Evolutionary conservation across 2,329 filamentous ascomycete genomes (phyloP).

Genomic region (Xylaria sp.): DNA sequence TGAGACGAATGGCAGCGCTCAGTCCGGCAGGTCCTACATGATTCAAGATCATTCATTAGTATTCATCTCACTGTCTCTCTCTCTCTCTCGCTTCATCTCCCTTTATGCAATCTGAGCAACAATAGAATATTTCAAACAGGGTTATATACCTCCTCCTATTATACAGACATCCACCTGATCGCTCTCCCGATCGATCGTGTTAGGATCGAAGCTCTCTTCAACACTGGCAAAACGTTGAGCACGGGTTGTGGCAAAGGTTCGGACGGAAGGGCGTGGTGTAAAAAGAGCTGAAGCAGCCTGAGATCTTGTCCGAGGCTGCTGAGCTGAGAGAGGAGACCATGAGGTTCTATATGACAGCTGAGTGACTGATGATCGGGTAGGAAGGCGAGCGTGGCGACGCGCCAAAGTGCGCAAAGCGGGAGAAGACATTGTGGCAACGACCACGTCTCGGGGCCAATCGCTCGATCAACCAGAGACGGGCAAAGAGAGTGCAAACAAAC

Average conservation of each 20-base stretch:
- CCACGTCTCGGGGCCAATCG: background rate
- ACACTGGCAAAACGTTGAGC: conserved; percentile 29
- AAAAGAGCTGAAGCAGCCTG: conserved; percentile 12
- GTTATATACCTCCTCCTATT: conserved; percentile 67
- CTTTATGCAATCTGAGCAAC: background rate
- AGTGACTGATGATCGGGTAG: conserved; percentile 20
- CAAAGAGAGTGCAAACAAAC: background rate
- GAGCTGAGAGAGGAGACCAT: conserved; percentile 20
- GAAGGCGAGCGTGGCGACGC: conserved; percentile 25
- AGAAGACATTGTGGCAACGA: conserved; percentile 25
- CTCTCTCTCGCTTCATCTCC: background rate
- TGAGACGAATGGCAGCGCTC: conserved; percentile 86
- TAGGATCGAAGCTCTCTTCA: conserved; percentile 60
- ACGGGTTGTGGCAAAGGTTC: conserved; percentile 37
- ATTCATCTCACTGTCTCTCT: background rate
- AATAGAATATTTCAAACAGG: conserved; percentile 15
- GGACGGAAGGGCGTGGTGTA: conserved; percentile 17
- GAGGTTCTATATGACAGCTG: conserved; percentile 20
- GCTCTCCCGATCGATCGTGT: conserved; percentile 72
- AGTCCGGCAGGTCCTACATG: conserved; percentile 77
- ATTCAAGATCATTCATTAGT: background rate
- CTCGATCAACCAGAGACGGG: background rate
- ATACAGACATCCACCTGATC: conserved; percentile 97
- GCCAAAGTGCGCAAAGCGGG: conserved; percentile 27
- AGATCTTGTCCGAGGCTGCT: conserved; percentile 17